A percentile compares a stretch with the other conserved stretches of the same genome.
These are phyloP conservation scores for Penicillium goetzii DNA, from an alignment of 495 filamentous ascomycete genomes.

Conservation along the genomic window DNA sequence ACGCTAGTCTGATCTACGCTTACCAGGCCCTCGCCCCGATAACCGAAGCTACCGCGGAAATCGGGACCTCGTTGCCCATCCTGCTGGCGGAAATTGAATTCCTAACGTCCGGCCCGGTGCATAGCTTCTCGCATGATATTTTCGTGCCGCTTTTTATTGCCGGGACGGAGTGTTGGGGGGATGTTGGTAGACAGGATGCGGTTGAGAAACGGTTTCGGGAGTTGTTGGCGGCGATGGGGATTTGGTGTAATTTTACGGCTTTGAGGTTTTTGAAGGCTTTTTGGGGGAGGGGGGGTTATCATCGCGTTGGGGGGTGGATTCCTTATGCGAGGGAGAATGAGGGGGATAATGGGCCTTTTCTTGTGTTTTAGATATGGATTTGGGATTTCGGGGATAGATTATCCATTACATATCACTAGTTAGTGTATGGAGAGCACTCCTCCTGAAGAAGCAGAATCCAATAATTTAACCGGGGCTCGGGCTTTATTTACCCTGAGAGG, in stretches of 20 bases:
- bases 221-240: constrained; percentile 6
- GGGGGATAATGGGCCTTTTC: constrained; percentile 11
- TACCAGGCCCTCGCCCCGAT: constrained; percentile 3
- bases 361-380: constrained; percentile 9
- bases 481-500: too few species aligned
- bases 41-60: neutral
- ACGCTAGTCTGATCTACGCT: constrained; percentile 12
- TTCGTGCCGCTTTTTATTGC: constrained; percentile 17
- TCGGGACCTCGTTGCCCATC: neutral
- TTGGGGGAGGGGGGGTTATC: constrained; percentile 3
- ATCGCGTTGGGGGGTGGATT: constrained; percentile 10
- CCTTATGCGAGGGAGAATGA: constrained; percentile 7
- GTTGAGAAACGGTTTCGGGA: neutral
- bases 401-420: too few species aligned
- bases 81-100: constrained; percentile 8
- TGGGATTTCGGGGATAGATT: neutral
- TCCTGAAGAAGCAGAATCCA: neutral
- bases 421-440: too few species aligned
- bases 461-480: constrained; percentile 4
- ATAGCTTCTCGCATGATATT: constrained; percentile 16
- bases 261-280: constrained; percentile 10
- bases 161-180: constrained; percentile 2
- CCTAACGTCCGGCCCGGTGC: constrained; percentile 8
- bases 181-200: neutral
- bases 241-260: constrained; percentile 12